Base-by-base conservation (phyloP, 345 rosid genomes). In the Mangifera indica region DNA sequence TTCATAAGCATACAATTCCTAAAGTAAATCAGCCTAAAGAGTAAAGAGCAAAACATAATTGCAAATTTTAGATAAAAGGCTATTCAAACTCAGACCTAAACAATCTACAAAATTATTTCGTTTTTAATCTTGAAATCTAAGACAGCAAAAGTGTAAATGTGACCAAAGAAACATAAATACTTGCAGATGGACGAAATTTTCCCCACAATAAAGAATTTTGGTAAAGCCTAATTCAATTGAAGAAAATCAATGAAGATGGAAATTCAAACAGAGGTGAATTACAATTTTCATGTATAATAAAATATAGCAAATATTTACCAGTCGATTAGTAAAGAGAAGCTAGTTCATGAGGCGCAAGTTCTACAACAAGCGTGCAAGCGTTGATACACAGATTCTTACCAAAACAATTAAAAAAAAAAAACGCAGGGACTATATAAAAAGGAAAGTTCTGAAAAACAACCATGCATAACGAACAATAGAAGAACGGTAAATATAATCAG, bases 391-490 rank as follows among this genome's bases (percentile, higher is more conserved):
- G 22, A 68, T 52, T 52, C 21, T 55, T 58, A n/a, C 18, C 11
- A 32, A 46, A 60, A 22, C 37, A 48, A 6, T 29, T 1, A 15
- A 45, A 17, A 21, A 64, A 49, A 13, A 44, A n/a, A 64, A 22
- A 21, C 14, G 12, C 17, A 29, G 20, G 3, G 34, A 6, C 10
- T 18, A 69, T 24, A 14, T 1, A 51, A 52, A 37, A 26, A 5
- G 49, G 0, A 46, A 70, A 0, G 44, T 51, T 20, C 51, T 34
- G 25, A 5, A 52, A n/a, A 24, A 21, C 20, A n/a, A 69, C 55
- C 37, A 73, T 7, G 63, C 66, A 49, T 20, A 55, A 60, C 75
- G 21, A 80, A 80, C 70, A 74, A 80, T 66, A 70, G 62, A 62
- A 48, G 71, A 29, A 12, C 24, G 42, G 20, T 5, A 24, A 32